Evolutionary conservation across 208 protist genomes (phyloP).

Genomic region (Wallacemonas sp.): DNA sequence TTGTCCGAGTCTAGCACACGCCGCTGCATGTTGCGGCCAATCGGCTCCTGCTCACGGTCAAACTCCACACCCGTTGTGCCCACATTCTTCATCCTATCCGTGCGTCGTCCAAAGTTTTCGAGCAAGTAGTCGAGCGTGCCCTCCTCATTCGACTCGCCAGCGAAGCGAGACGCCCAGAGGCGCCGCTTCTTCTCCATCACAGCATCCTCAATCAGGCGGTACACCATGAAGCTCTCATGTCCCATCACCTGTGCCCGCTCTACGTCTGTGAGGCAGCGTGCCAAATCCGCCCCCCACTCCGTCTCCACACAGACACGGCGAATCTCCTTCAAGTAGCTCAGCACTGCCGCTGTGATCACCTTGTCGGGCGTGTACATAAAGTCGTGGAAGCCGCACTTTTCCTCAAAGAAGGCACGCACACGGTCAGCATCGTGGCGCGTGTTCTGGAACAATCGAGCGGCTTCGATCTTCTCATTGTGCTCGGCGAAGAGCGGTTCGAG

Average conservation of each 20-base stretch:
- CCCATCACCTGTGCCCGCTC: constrained; percentile 77
- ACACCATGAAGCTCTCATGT: constrained; percentile 69
- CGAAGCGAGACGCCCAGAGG: constrained; percentile 80
- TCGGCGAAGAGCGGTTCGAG: constrained; percentile 43
- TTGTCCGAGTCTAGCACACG: constrained; percentile 86
- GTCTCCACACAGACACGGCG: constrained; percentile 67
- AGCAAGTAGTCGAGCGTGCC: constrained; percentile 87
- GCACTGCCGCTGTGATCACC: constrained; percentile 76
- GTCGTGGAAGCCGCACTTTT: constrained; percentile 90
- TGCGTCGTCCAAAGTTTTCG: constrained; percentile 87
- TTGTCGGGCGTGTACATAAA: constrained; percentile 90
- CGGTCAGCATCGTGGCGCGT: constrained; percentile 70
- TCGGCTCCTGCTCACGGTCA: constrained; percentile 91
- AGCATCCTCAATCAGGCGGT: constrained; percentile 77
- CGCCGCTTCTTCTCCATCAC: constrained; percentile 82
- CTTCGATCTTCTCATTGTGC: constrained; percentile 81
- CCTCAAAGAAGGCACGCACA: constrained; percentile 81
- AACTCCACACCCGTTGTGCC: constrained; percentile 86
- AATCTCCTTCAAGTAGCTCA: constrained; percentile 79
- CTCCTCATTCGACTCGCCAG: constrained; percentile 85
- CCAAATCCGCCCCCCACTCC: constrained; percentile 67
- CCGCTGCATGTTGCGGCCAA: constrained; percentile 88
- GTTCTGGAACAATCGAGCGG: constrained; percentile 77
- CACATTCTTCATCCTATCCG: constrained; percentile 59
- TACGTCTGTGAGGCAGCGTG: constrained; percentile 61